Evolutionary conservation across 2,329 filamentous ascomycete species (phyloP).

Genomic region (Epichloe baconii): DNA sequence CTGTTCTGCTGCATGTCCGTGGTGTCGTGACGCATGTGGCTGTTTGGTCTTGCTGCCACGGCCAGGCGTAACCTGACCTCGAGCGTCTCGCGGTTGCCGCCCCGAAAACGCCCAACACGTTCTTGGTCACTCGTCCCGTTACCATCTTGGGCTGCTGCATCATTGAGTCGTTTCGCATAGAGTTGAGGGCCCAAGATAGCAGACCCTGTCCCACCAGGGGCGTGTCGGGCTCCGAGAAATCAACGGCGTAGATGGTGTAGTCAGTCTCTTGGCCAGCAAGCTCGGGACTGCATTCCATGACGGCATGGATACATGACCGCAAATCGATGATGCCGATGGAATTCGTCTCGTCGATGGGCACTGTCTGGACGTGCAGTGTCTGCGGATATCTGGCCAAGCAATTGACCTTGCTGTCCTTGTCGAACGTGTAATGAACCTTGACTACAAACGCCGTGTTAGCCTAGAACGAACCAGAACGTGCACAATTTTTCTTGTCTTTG

Average conservation of each 20-base stretch:
- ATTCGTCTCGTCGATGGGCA: slow-evolving; percentile 64
- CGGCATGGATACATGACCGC: slow-evolving; percentile 72
- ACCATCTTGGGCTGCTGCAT: slow-evolving; percentile 57
- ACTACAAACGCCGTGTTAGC: slow-evolving; percentile 39
- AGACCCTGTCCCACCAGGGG: slow-evolving; percentile 92
- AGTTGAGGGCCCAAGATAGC: slow-evolving; percentile 67
- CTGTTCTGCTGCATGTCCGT: slow-evolving; percentile 10
- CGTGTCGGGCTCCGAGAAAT: slow-evolving; percentile 89
- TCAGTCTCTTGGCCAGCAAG: slow-evolving; percentile 57
- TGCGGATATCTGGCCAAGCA: slow-evolving; percentile 80
- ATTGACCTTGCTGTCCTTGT: slow-evolving; percentile 75
- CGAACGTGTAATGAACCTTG: slow-evolving; percentile 95
- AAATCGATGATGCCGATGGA: slow-evolving; percentile 83
- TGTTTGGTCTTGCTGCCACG: slow-evolving; percentile 50
- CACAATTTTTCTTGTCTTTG: slow-evolving; percentile 23
- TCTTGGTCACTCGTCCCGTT: slow-evolving; percentile 82
- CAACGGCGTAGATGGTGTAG: slow-evolving; percentile 94
- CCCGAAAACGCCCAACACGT: slow-evolving; percentile 74
- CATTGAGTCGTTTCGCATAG: slow-evolving; percentile 24
- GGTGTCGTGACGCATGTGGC: slow-evolving; percentile 14
- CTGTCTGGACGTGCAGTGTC: slow-evolving; percentile 64
- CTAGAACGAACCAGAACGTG: slow-evolving; percentile 4
- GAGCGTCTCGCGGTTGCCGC: slow-evolving; percentile 72
- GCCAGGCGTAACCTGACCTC: slow-evolving; percentile 87
- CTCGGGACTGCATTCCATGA: slow-evolving; percentile 71